These are phyloP conservation scores for Alternaria burnsii DNA, from an alignment of 2,329 filamentous ascomycete genomes.

Conservation along the genomic window DNA sequence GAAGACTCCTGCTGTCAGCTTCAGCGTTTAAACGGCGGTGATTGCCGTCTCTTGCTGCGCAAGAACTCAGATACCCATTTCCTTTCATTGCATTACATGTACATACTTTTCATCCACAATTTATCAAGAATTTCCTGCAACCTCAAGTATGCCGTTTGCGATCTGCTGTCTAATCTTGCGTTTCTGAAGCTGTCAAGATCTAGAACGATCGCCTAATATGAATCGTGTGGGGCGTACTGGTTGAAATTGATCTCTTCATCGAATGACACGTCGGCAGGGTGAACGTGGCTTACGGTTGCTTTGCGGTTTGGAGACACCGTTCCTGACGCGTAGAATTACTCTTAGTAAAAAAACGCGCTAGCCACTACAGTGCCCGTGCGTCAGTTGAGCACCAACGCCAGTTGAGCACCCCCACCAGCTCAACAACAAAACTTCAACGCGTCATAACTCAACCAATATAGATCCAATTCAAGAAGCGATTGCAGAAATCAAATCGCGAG, in stretches of 20 bases:
- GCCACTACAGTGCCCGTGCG: background rate
- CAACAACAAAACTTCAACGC: too few species aligned
- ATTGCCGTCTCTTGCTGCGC: background rate
- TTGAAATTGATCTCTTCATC: background rate
- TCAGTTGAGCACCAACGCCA: too few species aligned
- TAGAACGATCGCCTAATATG: background rate
- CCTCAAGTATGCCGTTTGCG: background rate
- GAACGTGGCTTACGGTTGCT: background rate
- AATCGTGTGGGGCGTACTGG: background rate
- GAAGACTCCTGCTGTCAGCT: constrained; percentile 16
- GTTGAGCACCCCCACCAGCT: too few species aligned
- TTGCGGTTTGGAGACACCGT: background rate
- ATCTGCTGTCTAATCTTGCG: background rate
- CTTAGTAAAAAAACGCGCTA: background rate
- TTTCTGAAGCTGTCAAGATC: background rate
- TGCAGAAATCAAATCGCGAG: too few species aligned
- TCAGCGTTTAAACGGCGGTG: constrained; percentile 1
- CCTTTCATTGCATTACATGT: background rate
- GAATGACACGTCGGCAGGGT: background rate
- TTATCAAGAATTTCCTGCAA: background rate
- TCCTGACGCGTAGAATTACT: background rate
- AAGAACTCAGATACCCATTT: background rate
- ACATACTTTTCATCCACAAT: background rate
- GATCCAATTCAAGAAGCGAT: too few species aligned
- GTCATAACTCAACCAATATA: too few species aligned